Percentiles rank a stretch among this genome's conserved stretches.
phyloP scores from a whole-genome alignment of 495 filamentous ascomycete species.

The Podospora sp. region DNA sequence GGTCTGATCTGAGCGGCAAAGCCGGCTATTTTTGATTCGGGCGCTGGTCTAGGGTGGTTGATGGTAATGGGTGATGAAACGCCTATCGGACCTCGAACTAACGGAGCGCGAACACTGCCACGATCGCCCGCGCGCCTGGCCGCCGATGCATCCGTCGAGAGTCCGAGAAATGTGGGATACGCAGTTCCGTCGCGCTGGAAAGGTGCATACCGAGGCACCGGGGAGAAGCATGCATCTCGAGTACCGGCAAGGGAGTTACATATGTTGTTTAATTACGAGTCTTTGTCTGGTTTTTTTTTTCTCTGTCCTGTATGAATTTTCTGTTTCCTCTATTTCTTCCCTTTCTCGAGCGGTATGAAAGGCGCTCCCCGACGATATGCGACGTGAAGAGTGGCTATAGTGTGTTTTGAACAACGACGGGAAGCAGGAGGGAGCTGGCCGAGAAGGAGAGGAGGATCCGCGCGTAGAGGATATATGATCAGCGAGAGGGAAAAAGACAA shows the following conservation, averaged over 20 bases:
- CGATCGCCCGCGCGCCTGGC: not conserved
- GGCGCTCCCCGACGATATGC: slow-evolving; percentile 13
- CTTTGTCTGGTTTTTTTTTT: slow-evolving; percentile 28
- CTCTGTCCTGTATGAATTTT: slow-evolving; percentile 33
- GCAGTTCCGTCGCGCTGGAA: slow-evolving; percentile 10
- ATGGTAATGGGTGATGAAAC: slow-evolving; percentile 24
- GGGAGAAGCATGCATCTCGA: slow-evolving; percentile 29
- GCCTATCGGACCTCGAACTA: slow-evolving; percentile 15
- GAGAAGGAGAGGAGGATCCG: not conserved
- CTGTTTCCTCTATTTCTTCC: slow-evolving; percentile 24
- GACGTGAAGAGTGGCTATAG: slow-evolving; percentile 6
- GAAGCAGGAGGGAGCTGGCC: not conserved
- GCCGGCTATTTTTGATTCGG: not conserved
- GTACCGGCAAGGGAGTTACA: slow-evolving; percentile 29
- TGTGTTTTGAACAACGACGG: not conserved
- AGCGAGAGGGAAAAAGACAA: not conserved
- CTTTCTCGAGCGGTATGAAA: slow-evolving; percentile 19
- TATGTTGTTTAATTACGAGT: slow-evolving; percentile 49
- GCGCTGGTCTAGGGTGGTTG: slow-evolving; percentile 3
- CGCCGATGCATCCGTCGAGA: not conserved
- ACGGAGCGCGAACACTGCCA: slow-evolving; percentile 10
- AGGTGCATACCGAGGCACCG: slow-evolving; percentile 17
- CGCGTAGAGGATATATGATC: not conserved
- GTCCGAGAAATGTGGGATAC: slow-evolving; percentile 9
- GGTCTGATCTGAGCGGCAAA: slow-evolving; percentile 80